A percentile compares a stretch with the other conserved stretches of the same genome.
phyloP scores from a whole-genome alignment of 2,329 filamentous ascomycete genomes.

The Pseudogymnoascus sp. region DNA sequence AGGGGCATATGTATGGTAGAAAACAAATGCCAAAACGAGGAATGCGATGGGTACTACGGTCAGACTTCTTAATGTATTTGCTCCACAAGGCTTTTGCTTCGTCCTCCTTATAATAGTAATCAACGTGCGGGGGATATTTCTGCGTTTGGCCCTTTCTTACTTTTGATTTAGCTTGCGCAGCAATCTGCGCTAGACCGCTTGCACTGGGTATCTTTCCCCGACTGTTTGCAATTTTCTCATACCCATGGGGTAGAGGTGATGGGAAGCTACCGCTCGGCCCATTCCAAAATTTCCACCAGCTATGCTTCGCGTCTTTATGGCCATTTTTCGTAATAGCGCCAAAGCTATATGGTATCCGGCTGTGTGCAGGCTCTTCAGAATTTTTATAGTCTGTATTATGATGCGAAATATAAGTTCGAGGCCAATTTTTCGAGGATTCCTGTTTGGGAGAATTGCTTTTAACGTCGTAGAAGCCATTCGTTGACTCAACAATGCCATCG shows the following conservation, averaged over 20 bases:
- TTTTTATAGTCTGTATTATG: neutral
- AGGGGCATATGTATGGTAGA: constrained; percentile 35
- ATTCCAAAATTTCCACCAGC: constrained; percentile 7
- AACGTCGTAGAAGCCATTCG: constrained; percentile 32
- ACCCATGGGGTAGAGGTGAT: constrained; percentile 6
- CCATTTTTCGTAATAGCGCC: neutral
- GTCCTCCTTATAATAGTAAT: constrained; percentile 51
- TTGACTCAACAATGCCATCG: constrained; percentile 44
- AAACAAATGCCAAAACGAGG: constrained; percentile 44
- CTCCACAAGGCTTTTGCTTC: constrained; percentile 67
- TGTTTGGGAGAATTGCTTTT: constrained; percentile 10
- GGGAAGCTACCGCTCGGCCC: neutral
- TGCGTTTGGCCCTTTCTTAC: constrained; percentile 16
- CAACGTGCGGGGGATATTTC: constrained; percentile 54
- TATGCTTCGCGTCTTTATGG: neutral
- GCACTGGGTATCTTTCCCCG: neutral
- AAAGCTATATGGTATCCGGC: neutral
- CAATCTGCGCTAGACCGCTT: neutral
- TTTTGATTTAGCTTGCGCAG: neutral
- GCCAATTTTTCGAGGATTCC: neutral
- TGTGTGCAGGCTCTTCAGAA: neutral
- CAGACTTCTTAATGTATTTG: constrained; percentile 69
- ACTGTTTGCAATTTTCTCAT: neutral
- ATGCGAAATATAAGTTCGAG: neutral
- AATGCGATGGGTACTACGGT: constrained; percentile 77